These are phyloP conservation scores for Sordariomycetes sp. DNA, from an alignment of 2,329 filamentous ascomycete genomes.

Conservation along the genomic window DNA sequence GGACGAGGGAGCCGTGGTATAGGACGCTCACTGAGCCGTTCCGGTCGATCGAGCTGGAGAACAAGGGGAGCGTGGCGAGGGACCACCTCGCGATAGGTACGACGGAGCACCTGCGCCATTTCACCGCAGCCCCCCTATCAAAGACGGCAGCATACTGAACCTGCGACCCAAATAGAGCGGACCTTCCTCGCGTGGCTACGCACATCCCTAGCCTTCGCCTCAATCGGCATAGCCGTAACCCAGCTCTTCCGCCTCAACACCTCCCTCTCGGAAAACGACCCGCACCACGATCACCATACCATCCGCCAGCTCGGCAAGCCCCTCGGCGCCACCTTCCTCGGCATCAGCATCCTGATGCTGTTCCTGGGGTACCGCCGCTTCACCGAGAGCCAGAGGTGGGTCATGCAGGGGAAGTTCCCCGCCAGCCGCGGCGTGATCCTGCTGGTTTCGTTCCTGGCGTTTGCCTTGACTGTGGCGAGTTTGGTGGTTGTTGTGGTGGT, in stretches of 20 bases:
- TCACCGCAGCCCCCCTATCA: not conserved
- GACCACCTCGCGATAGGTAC: constrained; percentile 71
- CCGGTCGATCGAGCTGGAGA: constrained; percentile 62
- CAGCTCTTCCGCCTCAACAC: constrained; percentile 78
- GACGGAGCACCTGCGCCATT: constrained; percentile 7
- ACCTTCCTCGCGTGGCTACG: constrained; percentile 80
- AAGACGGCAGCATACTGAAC: not conserved
- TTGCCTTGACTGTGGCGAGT: constrained; percentile 46
- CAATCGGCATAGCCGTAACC: constrained; percentile 71
- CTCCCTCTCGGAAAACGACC: constrained; percentile 26
- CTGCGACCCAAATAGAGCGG: constrained; percentile 39
- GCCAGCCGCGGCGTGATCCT: constrained; percentile 65
- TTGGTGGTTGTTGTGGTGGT: constrained; percentile 47
- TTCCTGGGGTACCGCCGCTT: constrained; percentile 69
- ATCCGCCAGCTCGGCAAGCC: constrained; percentile 58
- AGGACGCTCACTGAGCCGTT: not conserved
- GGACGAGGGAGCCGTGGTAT: not conserved
- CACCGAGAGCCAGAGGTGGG: constrained; percentile 66
- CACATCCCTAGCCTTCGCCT: constrained; percentile 69
- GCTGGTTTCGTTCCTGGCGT: constrained; percentile 51
- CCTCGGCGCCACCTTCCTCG: constrained; percentile 64
- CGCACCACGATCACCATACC: constrained; percentile 13
- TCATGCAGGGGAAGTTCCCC: constrained; percentile 68
- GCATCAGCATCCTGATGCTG: constrained; percentile 60
- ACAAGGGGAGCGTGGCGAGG: constrained; percentile 71